Evolutionary conservation across 208 protist genomes (phyloP), one percentile per base, ranked within the genome.

Genomic region (Acanthamoeba royreba): DNA sequence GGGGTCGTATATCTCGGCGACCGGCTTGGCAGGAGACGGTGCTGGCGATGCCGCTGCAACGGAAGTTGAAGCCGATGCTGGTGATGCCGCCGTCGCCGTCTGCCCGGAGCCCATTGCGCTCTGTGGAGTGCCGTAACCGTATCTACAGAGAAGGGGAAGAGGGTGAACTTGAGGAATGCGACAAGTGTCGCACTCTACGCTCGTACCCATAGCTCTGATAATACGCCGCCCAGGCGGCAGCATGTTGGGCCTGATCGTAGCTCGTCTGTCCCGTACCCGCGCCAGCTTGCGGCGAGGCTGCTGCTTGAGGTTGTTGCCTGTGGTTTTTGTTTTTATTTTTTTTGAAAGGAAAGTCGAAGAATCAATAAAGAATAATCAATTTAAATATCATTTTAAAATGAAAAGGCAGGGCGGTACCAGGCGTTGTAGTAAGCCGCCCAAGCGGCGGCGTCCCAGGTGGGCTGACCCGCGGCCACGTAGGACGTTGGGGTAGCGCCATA

Each of bases 1-100:
- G 13, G 74, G 74, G n/a, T 85, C 74, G 43, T 85, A 85, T 45
- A 85, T 85, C 74, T 85, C n/a, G n/a, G n/a, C 46, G 38, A 43
- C 17, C 22, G 83, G 5, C 33, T 38, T 69, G 33, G 45, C 4
- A n/a, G 83, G 2, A 11, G 49, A 19, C 8, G 83, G 22, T 8
- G 49, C 33, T 11, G 83, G 11, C 31, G 35, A 13, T 52, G 35
- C 15, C 17, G 72, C 5, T 17, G 72, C 17, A 61, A 17, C 17
- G 25, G 52, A 61, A 61, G 52, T 28, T 28, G 52, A 61, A 61
- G 52, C 17, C 17, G 19, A 61, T 33, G 72, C 33, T 19, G 15
- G 42, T 52, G 7, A 9, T 17, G 72, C 17, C 7, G 72, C 17
- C 7, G 33, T 19, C 7, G 15, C 33, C 9, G 83, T n/a, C n/a